These are phyloP conservation scores for Mucor velutinosus DNA, from an alignment of 371 early-diverging fungal species.

Conservation along the genomic window DNA sequence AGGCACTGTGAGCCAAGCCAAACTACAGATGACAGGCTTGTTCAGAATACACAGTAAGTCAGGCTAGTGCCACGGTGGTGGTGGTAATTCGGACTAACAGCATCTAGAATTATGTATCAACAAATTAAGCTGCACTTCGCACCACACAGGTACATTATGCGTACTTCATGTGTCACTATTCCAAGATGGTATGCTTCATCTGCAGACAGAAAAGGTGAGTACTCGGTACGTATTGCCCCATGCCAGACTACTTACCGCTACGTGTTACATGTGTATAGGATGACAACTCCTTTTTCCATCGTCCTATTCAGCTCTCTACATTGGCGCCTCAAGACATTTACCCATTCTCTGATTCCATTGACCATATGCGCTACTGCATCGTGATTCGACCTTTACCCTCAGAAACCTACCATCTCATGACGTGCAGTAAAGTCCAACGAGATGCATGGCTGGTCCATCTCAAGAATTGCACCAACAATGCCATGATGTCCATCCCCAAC, in stretches of 20 bases:
- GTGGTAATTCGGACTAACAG: neutral
- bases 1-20: conserved; percentile 2
- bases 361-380: conserved; percentile 55
- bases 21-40: conserved; percentile 13
- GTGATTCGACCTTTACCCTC: conserved; percentile 45
- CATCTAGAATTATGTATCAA: conserved; percentile 22
- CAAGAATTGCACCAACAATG: conserved; percentile 44
- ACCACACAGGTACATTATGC: conserved; percentile 18
- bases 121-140: conserved; percentile 23
- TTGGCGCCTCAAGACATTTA: conserved; percentile 47
- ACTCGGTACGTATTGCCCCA: neutral
- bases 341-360: conserved; percentile 53
- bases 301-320: conserved; percentile 20
- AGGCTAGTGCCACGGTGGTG: neutral
- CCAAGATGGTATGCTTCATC: conserved; percentile 19
- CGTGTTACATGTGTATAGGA: neutral
- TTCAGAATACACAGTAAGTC: conserved; percentile 27
- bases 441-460: conserved; percentile 58
- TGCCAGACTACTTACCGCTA: neutral
- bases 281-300: conserved; percentile 21
- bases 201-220: conserved; percentile 26
- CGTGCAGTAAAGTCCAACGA: conserved; percentile 47
- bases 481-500: conserved; percentile 3
- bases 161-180: conserved; percentile 20
- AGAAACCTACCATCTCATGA: conserved; percentile 55